Base-by-base conservation (phyloP, 106 monocot genomes). In the Narthecium ossifragum region DNA sequence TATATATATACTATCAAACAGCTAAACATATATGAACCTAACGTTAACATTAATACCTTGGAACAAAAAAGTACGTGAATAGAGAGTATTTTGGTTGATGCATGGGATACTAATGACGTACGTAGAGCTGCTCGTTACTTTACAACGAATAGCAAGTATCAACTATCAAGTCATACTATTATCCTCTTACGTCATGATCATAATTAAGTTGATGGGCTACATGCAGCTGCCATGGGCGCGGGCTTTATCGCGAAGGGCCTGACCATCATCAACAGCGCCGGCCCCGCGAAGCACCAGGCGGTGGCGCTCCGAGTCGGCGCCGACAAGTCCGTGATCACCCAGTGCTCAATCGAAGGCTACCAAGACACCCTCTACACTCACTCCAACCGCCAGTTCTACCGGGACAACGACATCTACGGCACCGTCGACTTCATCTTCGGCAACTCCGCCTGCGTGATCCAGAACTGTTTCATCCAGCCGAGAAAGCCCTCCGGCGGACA, bases 351-450 rank as follows among this genome's bases (percentile, higher is more conserved):
- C 25, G 46, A 91, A 49, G 90, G 85, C 21, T 91, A 86, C 59
- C 90, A 91, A 39, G 90, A 90, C 79, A 82, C 82, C 0, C 90
- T 90, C 63, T 90, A 85, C 81, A 46, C 71, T 37, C 76, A 82
- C 71, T 77, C 85, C 25, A 83, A 83, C 68, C 85, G 85, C 2
- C 90, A 91, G 34, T 91, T 91, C 74, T 76, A 77, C 55, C 64
- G 74, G 17, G 82, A 79, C 26, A 64, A 60, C 61, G 90, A 91
- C 68, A 80, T 91, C 65, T 73, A 60, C 55, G 85, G 85, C 63
- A 86, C 90, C 23, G 77, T 86, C 53, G 90, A 91, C 70, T 86
- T 91, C 68, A 83, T 91, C 70, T 91, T 91, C 71, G 90, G 90
- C 55, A 86, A 91, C 74, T 64, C 90, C 26, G 90, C 82, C n/a